phyloP scores from a whole-genome alignment of 352 stramenopile species.

The Phytopythium litorale region DNA sequence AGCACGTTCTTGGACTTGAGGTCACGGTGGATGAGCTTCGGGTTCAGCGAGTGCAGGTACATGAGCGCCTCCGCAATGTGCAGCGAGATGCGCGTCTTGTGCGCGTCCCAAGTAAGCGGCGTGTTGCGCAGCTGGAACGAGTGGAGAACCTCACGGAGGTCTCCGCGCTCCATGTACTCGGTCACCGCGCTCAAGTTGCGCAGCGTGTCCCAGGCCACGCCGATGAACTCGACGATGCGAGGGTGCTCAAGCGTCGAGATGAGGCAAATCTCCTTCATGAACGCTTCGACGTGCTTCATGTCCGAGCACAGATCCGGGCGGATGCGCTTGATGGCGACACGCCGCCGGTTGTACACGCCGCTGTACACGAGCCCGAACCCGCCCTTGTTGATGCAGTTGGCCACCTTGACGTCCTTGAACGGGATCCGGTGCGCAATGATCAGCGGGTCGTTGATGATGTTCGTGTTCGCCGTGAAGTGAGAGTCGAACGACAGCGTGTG shows the following conservation, averaged over 20 bases:
- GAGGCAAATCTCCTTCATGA: constrained; percentile 66
- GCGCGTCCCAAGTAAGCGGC: too few relatives aligned
- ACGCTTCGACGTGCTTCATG: constrained; percentile 54
- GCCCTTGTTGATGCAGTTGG: constrained; percentile 57
- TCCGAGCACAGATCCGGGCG: constrained; percentile 39
- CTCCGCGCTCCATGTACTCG: constrained; percentile 42
- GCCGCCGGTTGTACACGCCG: constrained; percentile 51
- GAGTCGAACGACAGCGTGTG: constrained; percentile 59
- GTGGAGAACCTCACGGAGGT: constrained; percentile 50
- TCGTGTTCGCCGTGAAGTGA: constrained; percentile 44
- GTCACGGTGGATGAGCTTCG: constrained; percentile 35
- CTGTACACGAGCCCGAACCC: constrained; percentile 63
- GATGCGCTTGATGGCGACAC: constrained; percentile 68
- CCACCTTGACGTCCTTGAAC: constrained; percentile 56
- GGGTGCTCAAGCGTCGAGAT: constrained; percentile 45
- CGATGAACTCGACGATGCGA: constrained; percentile 30
- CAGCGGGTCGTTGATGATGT: constrained; percentile 57
- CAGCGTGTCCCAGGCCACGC: constrained; percentile 34
- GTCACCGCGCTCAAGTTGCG: constrained; percentile 49
- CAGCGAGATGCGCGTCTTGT: too few relatives aligned
- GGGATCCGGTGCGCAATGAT: constrained; percentile 59
- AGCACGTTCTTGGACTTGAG: constrained; percentile 44
- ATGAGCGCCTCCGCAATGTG: too few relatives aligned
- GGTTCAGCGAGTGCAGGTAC: too few relatives aligned
- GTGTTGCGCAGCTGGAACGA: constrained; percentile 28